Evolutionary conservation across 768 basidiomycete genomes (phyloP).

Genomic region (Lactarius psammicola): DNA sequence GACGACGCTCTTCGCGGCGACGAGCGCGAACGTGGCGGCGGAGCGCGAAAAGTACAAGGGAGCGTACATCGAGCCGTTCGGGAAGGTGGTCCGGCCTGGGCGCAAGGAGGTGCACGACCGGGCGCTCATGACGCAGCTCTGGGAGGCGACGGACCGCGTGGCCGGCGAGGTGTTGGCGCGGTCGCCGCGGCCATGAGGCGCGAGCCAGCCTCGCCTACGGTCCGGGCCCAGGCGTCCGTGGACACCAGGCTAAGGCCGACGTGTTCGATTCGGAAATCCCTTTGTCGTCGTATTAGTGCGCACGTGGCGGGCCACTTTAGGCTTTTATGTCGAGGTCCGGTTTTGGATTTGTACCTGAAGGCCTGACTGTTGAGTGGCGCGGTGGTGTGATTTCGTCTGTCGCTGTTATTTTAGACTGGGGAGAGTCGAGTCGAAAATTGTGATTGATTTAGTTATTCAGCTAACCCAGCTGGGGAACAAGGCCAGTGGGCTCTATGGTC

Average conservation of each 20-base stretch:
- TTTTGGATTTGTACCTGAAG: neutral
- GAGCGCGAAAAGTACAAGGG: conserved; percentile 6
- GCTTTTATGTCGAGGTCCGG: conserved; percentile 3
- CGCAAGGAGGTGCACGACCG: neutral
- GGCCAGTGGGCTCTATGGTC: neutral
- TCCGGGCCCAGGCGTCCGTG: neutral
- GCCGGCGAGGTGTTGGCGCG: conserved; percentile 1
- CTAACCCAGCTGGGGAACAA: conserved; percentile 25
- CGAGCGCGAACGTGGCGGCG: neutral
- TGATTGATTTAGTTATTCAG: neutral
- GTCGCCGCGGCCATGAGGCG: neutral
- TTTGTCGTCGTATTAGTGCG: conserved; percentile 12
- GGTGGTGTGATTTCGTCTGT: neutral
- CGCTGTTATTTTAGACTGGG: neutral
- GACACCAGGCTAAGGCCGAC: too few relatives aligned
- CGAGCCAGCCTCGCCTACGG: neutral
- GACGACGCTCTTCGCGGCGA: conserved; percentile 15
- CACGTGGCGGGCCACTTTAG: conserved; percentile 22
- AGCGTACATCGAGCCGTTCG: conserved; percentile 8
- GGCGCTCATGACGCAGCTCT: conserved; percentile 3
- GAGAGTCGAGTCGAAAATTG: neutral
- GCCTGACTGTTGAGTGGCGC: neutral
- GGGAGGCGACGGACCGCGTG: conserved; percentile 12
- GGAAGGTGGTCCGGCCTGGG: neutral
- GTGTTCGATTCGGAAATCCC: neutral